Conservation (phyloP, 75 land plant species). For the Pinus taeda region DNA sequence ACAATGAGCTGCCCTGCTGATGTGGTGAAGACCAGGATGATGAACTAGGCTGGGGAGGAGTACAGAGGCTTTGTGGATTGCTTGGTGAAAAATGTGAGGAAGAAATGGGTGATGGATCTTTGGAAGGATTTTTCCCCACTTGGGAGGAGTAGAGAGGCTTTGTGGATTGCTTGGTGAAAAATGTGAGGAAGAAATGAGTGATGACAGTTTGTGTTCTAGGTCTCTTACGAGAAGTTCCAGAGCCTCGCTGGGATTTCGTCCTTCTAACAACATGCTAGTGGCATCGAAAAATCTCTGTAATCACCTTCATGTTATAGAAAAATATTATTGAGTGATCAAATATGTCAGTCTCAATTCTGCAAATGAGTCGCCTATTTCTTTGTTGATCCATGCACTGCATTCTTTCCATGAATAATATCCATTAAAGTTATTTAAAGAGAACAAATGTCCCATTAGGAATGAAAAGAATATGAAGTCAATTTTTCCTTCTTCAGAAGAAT, state of each 20-base stretch:
- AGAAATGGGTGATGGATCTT: conserved; percentile 70
- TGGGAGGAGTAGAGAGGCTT: conserved; percentile 94
- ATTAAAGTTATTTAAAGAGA: no score
- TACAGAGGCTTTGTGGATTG: conserved; percentile 78
- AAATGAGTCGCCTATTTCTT: no score
- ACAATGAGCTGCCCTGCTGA: conserved; percentile 95
- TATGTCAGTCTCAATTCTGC: no score
- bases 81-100: conserved; percentile 72
- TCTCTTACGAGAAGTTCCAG: conserved; percentile 79
- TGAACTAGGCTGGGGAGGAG: conserved; percentile 65
- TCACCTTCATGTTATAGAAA: no score
- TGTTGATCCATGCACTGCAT: no score
- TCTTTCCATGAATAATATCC: no score
- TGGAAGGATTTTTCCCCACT: conserved; percentile 99
- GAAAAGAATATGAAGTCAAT: no score
- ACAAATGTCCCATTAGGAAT: no score
- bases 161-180: no score
- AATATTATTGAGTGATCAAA: no score
- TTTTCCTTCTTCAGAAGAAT: no score
- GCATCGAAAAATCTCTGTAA: not conserved
- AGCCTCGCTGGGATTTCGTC: conserved; percentile 65
- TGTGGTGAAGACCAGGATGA: conserved; percentile 93
- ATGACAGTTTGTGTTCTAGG: conserved; percentile 96
- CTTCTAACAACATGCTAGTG: conserved; percentile 25
- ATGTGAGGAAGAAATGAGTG: no score